Base-by-base conservation (phyloP, 2,329 filamentous ascomycete genomes). In the Fusarium sp. region DNA sequence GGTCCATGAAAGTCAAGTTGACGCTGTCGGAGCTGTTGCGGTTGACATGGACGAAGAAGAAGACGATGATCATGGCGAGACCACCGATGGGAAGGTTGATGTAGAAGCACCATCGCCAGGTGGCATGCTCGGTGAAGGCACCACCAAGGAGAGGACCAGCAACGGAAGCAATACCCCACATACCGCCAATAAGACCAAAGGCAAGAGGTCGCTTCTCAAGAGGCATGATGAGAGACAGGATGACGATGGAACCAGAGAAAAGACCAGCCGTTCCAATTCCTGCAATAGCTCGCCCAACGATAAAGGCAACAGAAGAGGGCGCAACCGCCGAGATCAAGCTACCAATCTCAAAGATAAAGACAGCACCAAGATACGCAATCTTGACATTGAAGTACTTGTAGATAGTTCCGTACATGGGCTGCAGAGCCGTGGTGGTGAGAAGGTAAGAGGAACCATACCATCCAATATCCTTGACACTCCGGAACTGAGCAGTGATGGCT, bases 111-210 rank as follows among this genome's bases (percentile, higher is more conserved):
- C 85, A 87, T 27, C 85, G 79, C 86, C 86, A 87, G 11, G 83
- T 83, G 5, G 80, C 77, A 24, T 83, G 78, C 29, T 87, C 81
- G 3, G 85, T 84, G 42, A 87, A 85, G 9, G 76, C 84, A 22
- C 85, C 85, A 8, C 85, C 85, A 8, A 86, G 77, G 16, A 88
- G 74, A 10, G 86, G 86, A 0, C 85, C 86, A 5, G 83, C 82
- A 9, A 87, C 84, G 29, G 79, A 81, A 44, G 86, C 86, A 52
- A 90, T 82, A 18, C 87, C 88, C 77, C 85, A 89, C 80, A 88
- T 87, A 52, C 82, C 85, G 14, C 85, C 85, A 43, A 89, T 81
- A 43, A 88, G 75, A 27, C 87, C 87, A 57, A 87, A 87, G 25
- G 85, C 86, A 30, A 87, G 77, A 10, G 84, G 87, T 32, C 87